phyloP scores from a whole-genome alignment of 2,329 filamentous ascomycete species.

The Fusarium begoniae region DNA sequence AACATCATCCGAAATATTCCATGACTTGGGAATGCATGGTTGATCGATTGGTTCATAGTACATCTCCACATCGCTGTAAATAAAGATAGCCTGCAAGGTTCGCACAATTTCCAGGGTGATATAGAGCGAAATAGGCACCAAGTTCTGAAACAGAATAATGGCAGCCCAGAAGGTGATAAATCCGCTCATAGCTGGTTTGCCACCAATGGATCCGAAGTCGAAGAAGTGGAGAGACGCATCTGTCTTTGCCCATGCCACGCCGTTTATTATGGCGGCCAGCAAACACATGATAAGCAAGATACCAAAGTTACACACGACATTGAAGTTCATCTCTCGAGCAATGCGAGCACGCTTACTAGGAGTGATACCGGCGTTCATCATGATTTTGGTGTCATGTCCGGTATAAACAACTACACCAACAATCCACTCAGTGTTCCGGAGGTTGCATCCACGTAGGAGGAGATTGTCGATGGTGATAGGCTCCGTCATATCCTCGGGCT shows the following conservation, averaged over 20 bases:
- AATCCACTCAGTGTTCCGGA: slow-evolving; percentile 96
- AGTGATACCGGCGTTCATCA: slow-evolving; percentile 97
- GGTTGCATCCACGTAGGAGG: slow-evolving; percentile 88
- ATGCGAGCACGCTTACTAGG: slow-evolving; percentile 93
- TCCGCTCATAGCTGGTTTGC: slow-evolving; percentile 78
- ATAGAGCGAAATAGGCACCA: slow-evolving; percentile 97
- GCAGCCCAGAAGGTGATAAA: slow-evolving; percentile 98
- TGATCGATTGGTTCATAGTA: slow-evolving; percentile 96
- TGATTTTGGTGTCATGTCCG: slow-evolving; percentile 96
- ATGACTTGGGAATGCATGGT: slow-evolving; percentile 95
- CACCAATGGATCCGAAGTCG: slow-evolving; percentile 85
- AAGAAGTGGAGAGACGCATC: slow-evolving; percentile 83
- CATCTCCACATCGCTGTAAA: slow-evolving; percentile 96
- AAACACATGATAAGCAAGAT: slow-evolving; percentile 92
- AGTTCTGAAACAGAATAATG: slow-evolving; percentile 95
- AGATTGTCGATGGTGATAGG: slow-evolving; percentile 95
- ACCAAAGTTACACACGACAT: slow-evolving; percentile 95
- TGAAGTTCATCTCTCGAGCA: slow-evolving; percentile 93
- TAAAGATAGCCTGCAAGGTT: slow-evolving; percentile 93
- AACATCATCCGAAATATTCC: slow-evolving; percentile 98
- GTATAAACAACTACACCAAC: slow-evolving; percentile 94
- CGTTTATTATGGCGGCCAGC: slow-evolving; percentile 84
- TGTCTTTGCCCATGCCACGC: slow-evolving; percentile 78
- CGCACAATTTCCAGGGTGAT: slow-evolving; percentile 97
- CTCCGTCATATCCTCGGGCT: slow-evolving; percentile 83